Conservation (phyloP, 441 rosid species). For the Populus hybrid region DNA sequence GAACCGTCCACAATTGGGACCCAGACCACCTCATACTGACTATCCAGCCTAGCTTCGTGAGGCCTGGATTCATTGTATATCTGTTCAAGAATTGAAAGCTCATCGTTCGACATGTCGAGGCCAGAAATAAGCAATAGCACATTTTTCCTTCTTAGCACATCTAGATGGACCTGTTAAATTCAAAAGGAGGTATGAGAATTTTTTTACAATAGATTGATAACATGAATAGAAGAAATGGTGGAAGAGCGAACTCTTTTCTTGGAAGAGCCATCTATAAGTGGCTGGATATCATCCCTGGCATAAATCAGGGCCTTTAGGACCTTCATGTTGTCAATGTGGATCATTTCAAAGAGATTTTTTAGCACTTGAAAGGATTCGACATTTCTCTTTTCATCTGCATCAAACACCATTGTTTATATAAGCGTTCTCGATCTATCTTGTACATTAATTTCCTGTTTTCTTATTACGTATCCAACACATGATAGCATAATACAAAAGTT, state of each 20-base stretch:
- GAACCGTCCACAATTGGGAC: slow-evolving; percentile 57
- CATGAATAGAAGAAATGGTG: neutral
- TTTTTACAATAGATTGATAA: neutral
- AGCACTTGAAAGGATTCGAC: slow-evolving; percentile 44
- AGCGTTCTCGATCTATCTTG: too few relatives aligned
- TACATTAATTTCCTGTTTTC: neutral
- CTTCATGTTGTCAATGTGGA: slow-evolving; percentile 73
- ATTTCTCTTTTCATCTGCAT: slow-evolving; percentile 51
- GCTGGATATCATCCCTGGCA: slow-evolving; percentile 48
- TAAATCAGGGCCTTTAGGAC: slow-evolving; percentile 60
- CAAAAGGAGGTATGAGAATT: neutral
- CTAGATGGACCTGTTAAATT: neutral
- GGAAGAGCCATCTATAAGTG: slow-evolving; percentile 58
- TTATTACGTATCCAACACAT: neutral
- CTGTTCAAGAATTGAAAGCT: slow-evolving; percentile 61
- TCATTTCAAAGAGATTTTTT: slow-evolving; percentile 33
- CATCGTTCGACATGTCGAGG: slow-evolving; percentile 53
- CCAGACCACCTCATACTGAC: slow-evolving; percentile 77
- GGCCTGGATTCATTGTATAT: slow-evolving; percentile 48
- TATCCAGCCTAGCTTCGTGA: slow-evolving; percentile 38
- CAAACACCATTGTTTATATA: neutral
- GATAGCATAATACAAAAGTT: neutral
- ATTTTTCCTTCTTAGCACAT: slow-evolving; percentile 60
- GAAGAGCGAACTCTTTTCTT: slow-evolving; percentile 47
- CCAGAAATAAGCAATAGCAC: slow-evolving; percentile 69